Evolutionary conservation across 768 basidiomycete genomes (phyloP).

Genomic region (Trametes maxima): DNA sequence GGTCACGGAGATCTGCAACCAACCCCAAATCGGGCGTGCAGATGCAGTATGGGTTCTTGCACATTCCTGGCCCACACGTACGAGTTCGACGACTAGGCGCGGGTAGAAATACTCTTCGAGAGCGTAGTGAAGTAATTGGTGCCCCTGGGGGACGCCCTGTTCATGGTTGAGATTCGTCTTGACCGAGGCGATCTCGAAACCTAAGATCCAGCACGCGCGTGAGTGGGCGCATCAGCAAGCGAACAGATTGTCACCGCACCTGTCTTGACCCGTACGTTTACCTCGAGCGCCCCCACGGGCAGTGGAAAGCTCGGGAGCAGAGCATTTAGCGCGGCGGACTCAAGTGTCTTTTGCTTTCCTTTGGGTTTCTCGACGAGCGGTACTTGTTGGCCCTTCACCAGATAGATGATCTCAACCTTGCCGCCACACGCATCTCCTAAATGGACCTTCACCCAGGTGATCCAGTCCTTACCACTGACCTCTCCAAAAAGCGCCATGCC

Average conservation of each 20-base stretch:
- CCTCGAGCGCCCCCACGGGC: constrained; percentile 68
- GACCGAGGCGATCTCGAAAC: constrained; percentile 45
- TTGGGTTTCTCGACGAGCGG: constrained; percentile 36
- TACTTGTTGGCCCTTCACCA: constrained; percentile 43
- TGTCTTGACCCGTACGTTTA: constrained; percentile 52
- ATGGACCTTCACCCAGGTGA: constrained; percentile 65
- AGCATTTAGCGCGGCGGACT: constrained; percentile 41
- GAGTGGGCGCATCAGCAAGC: not conserved
- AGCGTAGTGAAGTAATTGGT: constrained; percentile 57
- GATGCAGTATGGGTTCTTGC: not conserved
- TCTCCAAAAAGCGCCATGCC: constrained; percentile 52
- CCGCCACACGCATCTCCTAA: constrained; percentile 55
- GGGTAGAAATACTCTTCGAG: constrained; percentile 63
- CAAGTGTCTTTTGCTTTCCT: constrained; percentile 36
- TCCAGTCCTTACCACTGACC: constrained; percentile 59
- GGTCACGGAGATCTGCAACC: constrained; percentile 1
- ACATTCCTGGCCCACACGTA: constrained; percentile 24
- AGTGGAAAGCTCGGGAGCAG: constrained; percentile 73
- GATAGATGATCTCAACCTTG: constrained; percentile 63
- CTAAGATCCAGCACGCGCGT: constrained; percentile 32
- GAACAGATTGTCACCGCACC: constrained; percentile 45
- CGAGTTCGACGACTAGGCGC: constrained; percentile 38
- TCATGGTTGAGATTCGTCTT: constrained; percentile 62
- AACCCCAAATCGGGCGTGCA: not conserved
- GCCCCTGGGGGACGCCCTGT: constrained; percentile 41